Base-by-base conservation (phyloP, 345 rosid species). In the Moricandia moricandioides region DNA sequence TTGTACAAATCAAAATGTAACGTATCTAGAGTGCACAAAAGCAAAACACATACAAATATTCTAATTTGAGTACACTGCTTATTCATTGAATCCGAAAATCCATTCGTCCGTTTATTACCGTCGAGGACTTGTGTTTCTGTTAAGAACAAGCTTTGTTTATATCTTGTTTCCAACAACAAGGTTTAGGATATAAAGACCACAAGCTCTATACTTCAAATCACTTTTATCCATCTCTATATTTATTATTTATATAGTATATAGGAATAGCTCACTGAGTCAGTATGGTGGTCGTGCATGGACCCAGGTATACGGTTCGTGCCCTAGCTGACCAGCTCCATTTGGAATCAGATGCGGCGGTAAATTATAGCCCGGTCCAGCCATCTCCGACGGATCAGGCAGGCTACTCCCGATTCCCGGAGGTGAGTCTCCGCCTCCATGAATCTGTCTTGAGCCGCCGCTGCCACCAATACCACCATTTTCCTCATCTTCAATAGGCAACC, bases 401-500 rank as follows among this genome's bases (percentile, higher is more conserved):
- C 84, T 79, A 62, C 81, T 81, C 1, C 86, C 83, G 4, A 82
- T 85, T 39, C 80, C 67, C 0, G 90, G 90, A 2, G 90, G 86
- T 0, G 96, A 90, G 59, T 77, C 79, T 5, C 71, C 64, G 14
- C 83, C 82, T 21, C 84, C 81, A 14, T 82, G 86, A 81, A 84
- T 77, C 83, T 77, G 87, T 62, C 83, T 83, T 72, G 83, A 21
- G 52, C 84, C 60, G 12, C 12, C 47, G 9, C 79, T 62, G 11
- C 21, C 31, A 3, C 54, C 65, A 0, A 75, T 61, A 6, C 52
- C 71, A 11, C 71, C 81, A 6, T 83, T 88, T 58, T 88, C 97
- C 1, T 91, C 92, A 0, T 88, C 91, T 76, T 87, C 97, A 24
- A 91, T 47, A 0, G 97, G 97, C 55, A 91, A 63, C 79, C 94